Evolutionary conservation across 495 filamentous ascomycete genomes (phyloP).

Genomic region (Aspergillus leporis): DNA sequence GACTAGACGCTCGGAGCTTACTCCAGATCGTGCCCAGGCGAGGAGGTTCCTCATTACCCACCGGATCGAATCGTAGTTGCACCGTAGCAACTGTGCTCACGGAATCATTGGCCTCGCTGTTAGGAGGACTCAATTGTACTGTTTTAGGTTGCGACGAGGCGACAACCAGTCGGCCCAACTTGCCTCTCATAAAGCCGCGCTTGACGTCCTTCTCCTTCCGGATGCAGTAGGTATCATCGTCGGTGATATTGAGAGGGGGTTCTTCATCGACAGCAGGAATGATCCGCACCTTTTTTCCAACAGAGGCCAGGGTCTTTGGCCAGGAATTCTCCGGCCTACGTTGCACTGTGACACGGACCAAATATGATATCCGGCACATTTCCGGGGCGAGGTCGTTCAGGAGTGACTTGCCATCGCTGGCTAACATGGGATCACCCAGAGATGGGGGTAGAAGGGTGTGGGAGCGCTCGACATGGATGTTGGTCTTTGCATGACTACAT

Average conservation of each 20-base stretch:
- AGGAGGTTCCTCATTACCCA: conserved; percentile 62
- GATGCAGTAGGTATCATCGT: conserved; percentile 61
- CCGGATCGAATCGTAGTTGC: conserved; percentile 73
- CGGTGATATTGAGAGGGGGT: conserved; percentile 68
- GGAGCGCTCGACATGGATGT: conserved; percentile 61
- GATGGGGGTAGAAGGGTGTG: conserved; percentile 82
- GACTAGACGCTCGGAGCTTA: conserved; percentile 76
- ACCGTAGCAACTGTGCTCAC: conserved; percentile 65
- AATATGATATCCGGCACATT: conserved; percentile 78
- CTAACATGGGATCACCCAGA: conserved; percentile 66
- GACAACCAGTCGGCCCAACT: conserved; percentile 70
- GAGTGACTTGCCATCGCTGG: conserved; percentile 48
- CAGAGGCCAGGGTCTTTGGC: conserved; percentile 48
- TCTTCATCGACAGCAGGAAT: conserved; percentile 74
- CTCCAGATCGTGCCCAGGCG: conserved; percentile 62
- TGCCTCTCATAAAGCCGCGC: conserved; percentile 76
- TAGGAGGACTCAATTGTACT: conserved; percentile 57
- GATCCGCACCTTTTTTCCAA: conserved; percentile 66
- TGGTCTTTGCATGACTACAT: conserved; percentile 58
- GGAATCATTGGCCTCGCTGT: conserved; percentile 32
- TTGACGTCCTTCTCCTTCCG: conserved; percentile 74
- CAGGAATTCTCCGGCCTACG: conserved; percentile 30
- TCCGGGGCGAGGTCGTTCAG: conserved; percentile 82
- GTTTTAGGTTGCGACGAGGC: conserved; percentile 73
- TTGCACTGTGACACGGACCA: conserved; percentile 59